A percentile compares a stretch with the other conserved stretches of the same genome.
phyloP scores from a whole-genome alignment of 257 asterid species.

The Solanum pimpinellifolium region DNA sequence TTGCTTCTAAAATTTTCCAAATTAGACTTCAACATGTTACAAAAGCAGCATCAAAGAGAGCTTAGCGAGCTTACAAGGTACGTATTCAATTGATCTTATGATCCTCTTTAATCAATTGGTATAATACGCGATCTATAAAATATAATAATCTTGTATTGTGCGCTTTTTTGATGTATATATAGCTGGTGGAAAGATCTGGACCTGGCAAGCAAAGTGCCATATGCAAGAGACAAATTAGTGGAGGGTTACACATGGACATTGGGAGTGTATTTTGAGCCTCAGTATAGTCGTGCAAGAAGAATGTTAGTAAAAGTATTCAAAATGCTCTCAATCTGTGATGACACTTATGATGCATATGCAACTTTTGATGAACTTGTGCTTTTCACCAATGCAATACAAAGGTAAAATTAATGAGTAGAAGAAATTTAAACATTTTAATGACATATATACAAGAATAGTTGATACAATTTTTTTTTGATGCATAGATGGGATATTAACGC shows the following conservation, averaged over 20 bases:
- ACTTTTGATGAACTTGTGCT: background rate
- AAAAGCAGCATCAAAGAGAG: constrained; percentile 11
- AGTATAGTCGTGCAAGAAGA: background rate
- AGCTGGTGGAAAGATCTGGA: constrained; percentile 35
- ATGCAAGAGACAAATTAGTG: constrained; percentile 24
- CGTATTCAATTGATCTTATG: background rate
- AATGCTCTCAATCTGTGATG: background rate
- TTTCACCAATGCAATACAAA: constrained; percentile 19
- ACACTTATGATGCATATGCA: background rate
- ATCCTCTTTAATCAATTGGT: background rate
- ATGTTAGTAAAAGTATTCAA: background rate
- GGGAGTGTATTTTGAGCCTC: constrained; percentile 23
- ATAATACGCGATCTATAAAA: background rate
- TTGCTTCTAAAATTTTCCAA: constrained; percentile 7
- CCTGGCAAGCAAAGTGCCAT: constrained; percentile 1
- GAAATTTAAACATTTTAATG: too few relatives aligned
- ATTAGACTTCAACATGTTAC: constrained; percentile 16
- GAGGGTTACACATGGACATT: constrained; percentile 22
- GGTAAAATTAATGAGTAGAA: background rate
- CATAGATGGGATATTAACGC: constrained; percentile 21
- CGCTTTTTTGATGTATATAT: background rate
- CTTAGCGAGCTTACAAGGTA: background rate
- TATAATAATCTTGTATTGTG: background rate
- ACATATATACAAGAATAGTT: too few relatives aligned
- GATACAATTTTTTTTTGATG: background rate